Base-by-base conservation (phyloP, 495 filamentous ascomycete species). In the Hypoxylon lienhwacheense region DNA sequence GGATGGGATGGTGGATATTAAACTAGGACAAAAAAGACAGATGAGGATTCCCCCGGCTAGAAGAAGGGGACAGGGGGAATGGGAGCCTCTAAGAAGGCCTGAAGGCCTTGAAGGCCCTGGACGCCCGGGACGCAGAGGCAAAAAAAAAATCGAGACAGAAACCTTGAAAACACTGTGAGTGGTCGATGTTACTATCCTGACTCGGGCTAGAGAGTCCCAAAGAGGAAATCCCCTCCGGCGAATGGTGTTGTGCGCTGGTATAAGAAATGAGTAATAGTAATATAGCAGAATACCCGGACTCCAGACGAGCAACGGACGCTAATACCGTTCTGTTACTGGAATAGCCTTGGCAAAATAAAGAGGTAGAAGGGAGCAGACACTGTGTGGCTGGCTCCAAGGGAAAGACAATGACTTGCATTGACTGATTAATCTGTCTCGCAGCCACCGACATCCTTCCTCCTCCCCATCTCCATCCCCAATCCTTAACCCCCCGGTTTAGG, bases 231-330 rank as follows among this genome's bases (percentile, higher is more conserved):
- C 46, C 47, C 46, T 47, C 57, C 57, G 57, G 16, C 51, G 29
- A 55, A 42, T 61, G 57, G 57, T 53, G 51, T 53, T 55, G 57
- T 55, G 51, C 31, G 51, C 51, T 51, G 51, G 40, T 55, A 47
- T 61, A 52, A 51, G 57, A 51, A 47, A 55, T 55, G 57, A 61
- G 52, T 55, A 55, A 51, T 55, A 46, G 57, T 61, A 61, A 61
- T 55, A 61, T 52, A 61, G 57, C 47, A 60, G 46, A 60, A 60
- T 60, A 51, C 56, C 43, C 56, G 44, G 45, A 44, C 44, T 48
- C 36, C 26, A 53, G 43, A 59, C 32, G 35, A 25, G 21, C 25
- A 34, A 22, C 33, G 11, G 47, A 50, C 50, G 50, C 50, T 61
- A 61, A 53, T 50, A 54, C 50, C 11, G 25, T 43, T 54, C 17